phyloP scores from a whole-genome alignment of 1,139 yeast genomes.

The Petasospora fabianii region DNA sequence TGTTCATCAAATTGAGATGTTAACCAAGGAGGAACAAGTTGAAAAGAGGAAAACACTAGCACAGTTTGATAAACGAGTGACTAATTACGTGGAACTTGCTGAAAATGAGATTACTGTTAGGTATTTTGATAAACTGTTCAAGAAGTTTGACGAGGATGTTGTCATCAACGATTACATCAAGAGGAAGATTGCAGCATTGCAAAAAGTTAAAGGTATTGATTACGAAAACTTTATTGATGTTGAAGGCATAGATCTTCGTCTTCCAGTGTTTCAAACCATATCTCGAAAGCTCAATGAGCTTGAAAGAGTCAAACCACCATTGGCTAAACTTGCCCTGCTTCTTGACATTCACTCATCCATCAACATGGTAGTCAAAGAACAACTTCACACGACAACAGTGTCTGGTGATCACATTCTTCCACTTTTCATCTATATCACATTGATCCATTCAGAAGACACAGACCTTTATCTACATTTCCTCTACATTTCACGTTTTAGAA shows the following conservation, averaged over 20 bases:
- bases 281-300: conserved; percentile 11
- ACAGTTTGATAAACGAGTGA: conserved; percentile 7
- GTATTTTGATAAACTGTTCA: conserved; percentile 16
- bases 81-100: conserved; percentile 16
- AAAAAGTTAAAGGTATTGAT: conserved; percentile 15
- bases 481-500: conserved; percentile 55
- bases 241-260: conserved; percentile 15
- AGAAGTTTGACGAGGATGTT: conserved; percentile 15
- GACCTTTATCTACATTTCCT: conserved; percentile 47
- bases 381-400: conserved; percentile 3
- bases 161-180: conserved; percentile 16
- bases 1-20: conserved; percentile 6
- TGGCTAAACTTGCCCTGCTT: conserved; percentile 15
- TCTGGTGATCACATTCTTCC: conserved; percentile 54
- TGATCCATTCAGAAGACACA: conserved; percentile 35
- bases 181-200: conserved; percentile 14
- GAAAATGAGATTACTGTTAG: conserved; percentile 17
- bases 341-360: conserved; percentile 18
- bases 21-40: conserved; percentile 10
- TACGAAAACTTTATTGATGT: conserved; percentile 21
- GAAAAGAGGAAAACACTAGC: conserved; percentile 3
- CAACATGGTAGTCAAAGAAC: conserved; percentile 11
- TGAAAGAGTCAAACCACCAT: conserved; percentile 14
- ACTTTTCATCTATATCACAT: conserved; percentile 45
- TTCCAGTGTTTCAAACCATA: conserved; percentile 9